Percentiles rank a stretch among this genome's conserved stretches.
phyloP scores from a whole-genome alignment of 148 eudicot genomes.

The Mesembryanthemum crystallinum region DNA sequence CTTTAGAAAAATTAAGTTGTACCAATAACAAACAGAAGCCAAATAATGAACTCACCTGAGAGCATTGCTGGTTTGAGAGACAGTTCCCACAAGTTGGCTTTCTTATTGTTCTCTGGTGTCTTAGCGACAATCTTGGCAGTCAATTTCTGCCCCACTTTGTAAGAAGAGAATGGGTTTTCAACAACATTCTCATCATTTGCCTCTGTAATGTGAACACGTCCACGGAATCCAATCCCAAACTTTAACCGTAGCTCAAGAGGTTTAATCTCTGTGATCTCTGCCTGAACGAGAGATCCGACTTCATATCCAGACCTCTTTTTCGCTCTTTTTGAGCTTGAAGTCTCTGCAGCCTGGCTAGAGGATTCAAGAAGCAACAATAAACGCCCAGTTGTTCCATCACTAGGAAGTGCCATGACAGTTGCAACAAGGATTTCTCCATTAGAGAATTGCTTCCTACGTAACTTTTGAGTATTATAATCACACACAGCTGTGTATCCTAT shows the following conservation, averaged over 20 bases:
- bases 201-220: conserved; percentile 88
- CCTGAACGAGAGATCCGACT: conserved; percentile 75
- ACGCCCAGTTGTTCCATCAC: conserved; percentile 65
- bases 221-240: conserved; percentile 78
- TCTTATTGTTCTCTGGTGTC: conserved; percentile 36
- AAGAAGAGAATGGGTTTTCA: conserved; percentile 63
- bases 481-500: conserved; percentile 65
- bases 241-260: conserved; percentile 80
- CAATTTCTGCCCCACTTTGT: conserved; percentile 75
- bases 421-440: conserved; percentile 73
- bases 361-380: conserved; percentile 75
- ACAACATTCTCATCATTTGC: conserved; percentile 46
- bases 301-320: conserved; percentile 64
- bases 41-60: conserved; percentile 41
- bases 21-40: not conserved
- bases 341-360: conserved; percentile 46
- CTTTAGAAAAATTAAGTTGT: not conserved
- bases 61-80: conserved; percentile 73
- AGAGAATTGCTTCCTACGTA: conserved; percentile 47
- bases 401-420: conserved; percentile 74
- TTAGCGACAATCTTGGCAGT: conserved; percentile 71
- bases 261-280: conserved; percentile 85
- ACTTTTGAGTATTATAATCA: conserved; percentile 86
- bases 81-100: conserved; percentile 61
- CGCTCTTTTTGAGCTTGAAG: conserved; percentile 70